phyloP scores from a whole-genome alignment of 768 basidiomycete genomes.

The Coprinopsis marcescibilis region DNA sequence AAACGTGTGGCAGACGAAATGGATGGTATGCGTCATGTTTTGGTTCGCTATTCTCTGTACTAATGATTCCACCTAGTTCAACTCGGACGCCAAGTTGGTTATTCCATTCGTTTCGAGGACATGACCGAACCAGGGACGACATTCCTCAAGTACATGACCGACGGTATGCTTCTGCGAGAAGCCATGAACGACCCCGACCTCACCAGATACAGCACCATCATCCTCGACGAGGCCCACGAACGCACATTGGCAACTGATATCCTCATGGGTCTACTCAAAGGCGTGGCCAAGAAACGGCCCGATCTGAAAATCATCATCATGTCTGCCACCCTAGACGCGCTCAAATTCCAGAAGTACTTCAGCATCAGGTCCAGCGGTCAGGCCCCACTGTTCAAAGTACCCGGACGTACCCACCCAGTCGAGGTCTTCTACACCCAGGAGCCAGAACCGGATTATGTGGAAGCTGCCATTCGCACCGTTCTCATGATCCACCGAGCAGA shows the following conservation, averaged over 20 bases:
- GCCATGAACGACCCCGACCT: constrained; percentile 95
- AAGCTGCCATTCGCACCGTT: constrained; percentile 93
- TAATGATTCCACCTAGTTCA: constrained; percentile 47
- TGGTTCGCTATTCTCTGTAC: not conserved
- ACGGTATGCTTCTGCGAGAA: constrained; percentile 97
- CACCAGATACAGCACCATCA: constrained; percentile 91
- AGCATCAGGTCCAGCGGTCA: constrained; percentile 36
- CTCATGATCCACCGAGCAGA: constrained; percentile 97
- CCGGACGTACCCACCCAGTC: constrained; percentile 91
- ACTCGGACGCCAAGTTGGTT: constrained; percentile 93
- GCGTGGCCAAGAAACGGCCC: constrained; percentile 66
- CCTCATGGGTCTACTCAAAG: constrained; percentile 93
- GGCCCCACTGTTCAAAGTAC: constrained; percentile 85
- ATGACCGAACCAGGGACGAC: constrained; percentile 87
- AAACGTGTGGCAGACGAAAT: constrained; percentile 99
- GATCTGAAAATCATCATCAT: constrained; percentile 98
- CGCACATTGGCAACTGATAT: constrained; percentile 97
- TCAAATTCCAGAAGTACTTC: constrained; percentile 97
- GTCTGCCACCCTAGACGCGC: constrained; percentile 95
- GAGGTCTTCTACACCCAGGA: constrained; percentile 93
- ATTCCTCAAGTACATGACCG: constrained; percentile 99
- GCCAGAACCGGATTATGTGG: constrained; percentile 93
- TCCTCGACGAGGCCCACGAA: constrained; percentile 98
- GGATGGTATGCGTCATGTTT: constrained; percentile 64
- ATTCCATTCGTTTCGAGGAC: constrained; percentile 98